These are phyloP conservation scores for Leccinum rimulosum DNA, from an alignment of 768 basidiomycete genomes.

Conservation along the genomic window DNA sequence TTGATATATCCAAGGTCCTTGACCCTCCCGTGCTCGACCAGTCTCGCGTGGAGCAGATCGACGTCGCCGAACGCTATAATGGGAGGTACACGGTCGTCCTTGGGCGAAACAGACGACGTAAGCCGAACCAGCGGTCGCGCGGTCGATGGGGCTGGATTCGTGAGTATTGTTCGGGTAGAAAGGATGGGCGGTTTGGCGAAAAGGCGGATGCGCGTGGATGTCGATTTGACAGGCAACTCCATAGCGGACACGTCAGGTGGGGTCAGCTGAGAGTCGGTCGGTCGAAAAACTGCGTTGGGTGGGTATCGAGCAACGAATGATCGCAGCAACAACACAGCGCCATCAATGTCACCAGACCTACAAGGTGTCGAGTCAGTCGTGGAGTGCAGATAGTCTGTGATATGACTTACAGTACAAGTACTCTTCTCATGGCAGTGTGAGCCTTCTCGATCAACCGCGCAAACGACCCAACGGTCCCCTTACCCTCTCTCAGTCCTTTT, in stretches of 20 bases:
- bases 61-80: constrained; percentile 73
- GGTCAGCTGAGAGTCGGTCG: constrained; percentile 12
- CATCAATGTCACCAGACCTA: constrained; percentile 50
- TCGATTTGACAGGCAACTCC: neutral
- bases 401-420: constrained; percentile 55
- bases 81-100: constrained; percentile 81
- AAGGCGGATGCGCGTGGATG: constrained; percentile 12
- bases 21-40: constrained; percentile 45
- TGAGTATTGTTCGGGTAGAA: constrained; percentile 57
- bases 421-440: constrained; percentile 65
- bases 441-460: constrained; percentile 64
- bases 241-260: neutral
- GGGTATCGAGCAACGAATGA: constrained; percentile 66
- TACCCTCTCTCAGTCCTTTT: constrained; percentile 29
- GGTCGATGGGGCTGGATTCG: constrained; percentile 14
- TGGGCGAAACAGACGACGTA: constrained; percentile 52
- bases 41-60: constrained; percentile 73
- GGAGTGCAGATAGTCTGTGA: neutral
- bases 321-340: constrained; percentile 56
- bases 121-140: constrained; percentile 70
- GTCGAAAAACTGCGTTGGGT: constrained; percentile 46
- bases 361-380: neutral
- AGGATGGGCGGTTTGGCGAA: constrained; percentile 48
- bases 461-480: constrained; percentile 18
- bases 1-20: constrained; percentile 65